These are phyloP conservation scores for Pholiota microspora DNA, from an alignment of 768 basidiomycete species.

Conservation along the genomic window DNA sequence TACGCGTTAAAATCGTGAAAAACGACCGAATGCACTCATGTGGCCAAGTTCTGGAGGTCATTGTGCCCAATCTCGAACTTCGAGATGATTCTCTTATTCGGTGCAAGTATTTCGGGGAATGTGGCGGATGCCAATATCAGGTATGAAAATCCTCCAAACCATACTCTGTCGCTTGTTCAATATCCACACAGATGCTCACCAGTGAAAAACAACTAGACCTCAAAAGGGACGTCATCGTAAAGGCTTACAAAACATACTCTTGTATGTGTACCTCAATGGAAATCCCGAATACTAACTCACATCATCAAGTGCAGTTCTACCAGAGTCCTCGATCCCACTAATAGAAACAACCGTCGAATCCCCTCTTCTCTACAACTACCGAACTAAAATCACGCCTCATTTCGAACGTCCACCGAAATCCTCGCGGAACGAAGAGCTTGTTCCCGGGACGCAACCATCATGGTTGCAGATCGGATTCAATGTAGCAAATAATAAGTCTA, in stretches of 20 bases:
- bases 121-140: slow-evolving; percentile 95
- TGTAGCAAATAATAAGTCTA: slow-evolving; percentile 63
- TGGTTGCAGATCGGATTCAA: slow-evolving; percentile 94
- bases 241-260: slow-evolving; percentile 81
- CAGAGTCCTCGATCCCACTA: slow-evolving; percentile 53
- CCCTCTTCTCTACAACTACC: slow-evolving; percentile 86
- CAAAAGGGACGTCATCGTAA: slow-evolving; percentile 83
- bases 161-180: too few relatives aligned
- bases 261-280: slow-evolving; percentile 26
- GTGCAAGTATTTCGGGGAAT: slow-evolving; percentile 87
- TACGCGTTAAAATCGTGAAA: slow-evolving; percentile 71
- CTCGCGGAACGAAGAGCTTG: slow-evolving; percentile 22
- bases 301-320: slow-evolving; percentile 42
- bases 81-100: slow-evolving; percentile 64
- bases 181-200: slow-evolving; percentile 87
- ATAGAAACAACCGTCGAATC: slow-evolving; percentile 80
- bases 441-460: slow-evolving; percentile 40
- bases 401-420: slow-evolving; percentile 74
- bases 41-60: slow-evolving; percentile 69
- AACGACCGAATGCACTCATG: slow-evolving; percentile 70
- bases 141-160: too few relatives aligned
- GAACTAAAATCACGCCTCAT: slow-evolving; percentile 97
- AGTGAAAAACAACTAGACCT: slow-evolving; percentile 84
- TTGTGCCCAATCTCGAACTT: slow-evolving; percentile 59
- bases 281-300: slow-evolving; percentile 4